Evolutionary conservation across 352 stramenopile genomes (phyloP), one percentile per base, ranked within the genome.

Genomic region (Phytophthora colocasiae): DNA sequence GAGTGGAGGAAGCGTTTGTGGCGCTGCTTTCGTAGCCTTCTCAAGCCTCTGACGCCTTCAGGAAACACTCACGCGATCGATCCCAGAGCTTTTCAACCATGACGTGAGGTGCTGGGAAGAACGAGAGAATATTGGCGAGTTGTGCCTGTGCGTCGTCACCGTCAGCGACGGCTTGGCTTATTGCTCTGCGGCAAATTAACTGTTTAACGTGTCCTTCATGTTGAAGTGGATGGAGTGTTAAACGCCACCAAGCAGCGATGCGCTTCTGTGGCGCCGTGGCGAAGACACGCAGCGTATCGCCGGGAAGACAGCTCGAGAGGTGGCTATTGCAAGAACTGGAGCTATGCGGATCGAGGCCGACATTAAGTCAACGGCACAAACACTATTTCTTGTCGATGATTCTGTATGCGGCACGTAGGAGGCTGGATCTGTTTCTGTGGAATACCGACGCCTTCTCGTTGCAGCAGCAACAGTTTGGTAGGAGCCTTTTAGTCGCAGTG

Each of bases 251-350:
- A 56, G 56, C 44, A 46, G 45, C 38, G 2, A 10, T 38, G 59
- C 50, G 39, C 50, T 24, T 67, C 50, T 67, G 59, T 67, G 34
- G 50, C 12, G 41, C 49, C 22, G 22, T 12, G 26, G 57, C 61
- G 52, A 69, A 69, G 61, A 69, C 46, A 69, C 52, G 61, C 61
- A n/a, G 10, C 36, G 61, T 10, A 67, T 53, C 58, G 15, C 31
- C 48, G 46, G 58, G 58, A 40, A 43, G 9, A 9, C 19, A 0
- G 10, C 29, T 34, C 29, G 29, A 26, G 12, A 15, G 19, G 24
- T 27, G 34, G 29, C 29, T 34, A 9, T 10, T 34, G 29, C 31
- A 36, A 36, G 31, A 11, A 15, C 3, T 14, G 8, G 31, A 36
- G 31, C 31, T 34, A 10, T 7, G 1, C 10, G 29, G 29, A 34